These are phyloP conservation scores for Lathyrus aphaca DNA, from an alignment of 306 rosid genomes.

Conservation along the genomic window DNA sequence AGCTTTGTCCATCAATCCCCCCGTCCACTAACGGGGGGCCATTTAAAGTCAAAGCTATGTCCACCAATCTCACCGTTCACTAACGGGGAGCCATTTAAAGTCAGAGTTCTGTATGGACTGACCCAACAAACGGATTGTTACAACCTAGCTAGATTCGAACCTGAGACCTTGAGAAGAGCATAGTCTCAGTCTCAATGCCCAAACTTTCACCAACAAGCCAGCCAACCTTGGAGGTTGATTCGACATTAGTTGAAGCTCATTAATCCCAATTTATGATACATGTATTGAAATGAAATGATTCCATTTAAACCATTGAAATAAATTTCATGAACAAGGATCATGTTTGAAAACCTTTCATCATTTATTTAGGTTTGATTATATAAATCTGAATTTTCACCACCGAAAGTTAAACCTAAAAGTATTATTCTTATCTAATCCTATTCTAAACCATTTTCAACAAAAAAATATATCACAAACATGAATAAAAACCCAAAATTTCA, in stretches of 20 bases:
- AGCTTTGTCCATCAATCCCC: too few species aligned
- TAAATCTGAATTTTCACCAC: conserved; percentile 19
- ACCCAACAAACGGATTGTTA: too few species aligned
- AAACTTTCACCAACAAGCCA: too few species aligned
- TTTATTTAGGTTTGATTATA: neutral
- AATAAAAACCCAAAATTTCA: conserved; percentile 35
- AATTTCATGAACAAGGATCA: neutral
- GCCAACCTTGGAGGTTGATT: neutral
- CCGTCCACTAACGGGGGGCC: too few species aligned
- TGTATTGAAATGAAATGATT: neutral
- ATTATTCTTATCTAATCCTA: neutral
- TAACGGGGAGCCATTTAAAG: too few species aligned
- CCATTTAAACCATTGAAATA: conserved; percentile 13
- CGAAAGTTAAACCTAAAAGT: neutral
- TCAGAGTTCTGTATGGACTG: too few species aligned
- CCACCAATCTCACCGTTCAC: too few species aligned
- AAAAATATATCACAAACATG: conserved; percentile 22
- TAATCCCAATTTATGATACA: neutral
- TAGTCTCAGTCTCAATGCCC: too few species aligned
- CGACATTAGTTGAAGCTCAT: neutral
- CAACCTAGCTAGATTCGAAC: too few species aligned
- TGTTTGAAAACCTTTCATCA: conserved; percentile 2
- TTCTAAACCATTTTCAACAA: conserved; percentile 21
- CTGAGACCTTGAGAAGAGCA: too few species aligned
- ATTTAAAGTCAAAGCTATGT: too few species aligned